Evolutionary conservation across 768 basidiomycete species (phyloP).

Genomic region (Auriscalpium vulgare): DNA sequence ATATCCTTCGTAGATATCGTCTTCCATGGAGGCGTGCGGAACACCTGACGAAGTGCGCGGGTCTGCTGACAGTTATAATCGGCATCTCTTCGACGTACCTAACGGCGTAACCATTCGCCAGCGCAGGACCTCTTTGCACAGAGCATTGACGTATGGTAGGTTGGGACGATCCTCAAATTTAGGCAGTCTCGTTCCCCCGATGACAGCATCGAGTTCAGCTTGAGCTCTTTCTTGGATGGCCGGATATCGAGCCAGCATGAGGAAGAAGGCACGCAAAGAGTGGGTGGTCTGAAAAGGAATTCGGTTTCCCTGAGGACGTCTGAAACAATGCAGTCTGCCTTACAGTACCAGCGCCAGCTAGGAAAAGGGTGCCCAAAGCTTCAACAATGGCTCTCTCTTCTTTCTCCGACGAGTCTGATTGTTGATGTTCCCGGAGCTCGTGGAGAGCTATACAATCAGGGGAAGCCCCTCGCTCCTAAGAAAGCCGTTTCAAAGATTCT

Average conservation of each 20-base stretch:
- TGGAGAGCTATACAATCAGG: too few relatives aligned
- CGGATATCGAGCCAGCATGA: constrained; percentile 22
- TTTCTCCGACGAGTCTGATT: too few relatives aligned
- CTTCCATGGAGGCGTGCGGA: not conserved
- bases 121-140: constrained; percentile 19
- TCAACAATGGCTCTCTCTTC: too few relatives aligned
- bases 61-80: too few relatives aligned
- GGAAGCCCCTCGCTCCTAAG: too few relatives aligned
- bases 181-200: constrained; percentile 18
- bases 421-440: too few relatives aligned
- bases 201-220: constrained; percentile 20
- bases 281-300: too few relatives aligned
- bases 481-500: too few relatives aligned
- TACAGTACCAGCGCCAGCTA: too few relatives aligned
- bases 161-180: constrained; percentile 18
- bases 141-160: constrained; percentile 21
- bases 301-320: too few relatives aligned
- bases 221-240: constrained; percentile 20
- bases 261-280: constrained; percentile 9
- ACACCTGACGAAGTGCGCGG: not conserved
- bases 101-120: constrained; percentile 12
- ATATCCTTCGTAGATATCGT: constrained; percentile 1
- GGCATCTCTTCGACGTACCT: not conserved
- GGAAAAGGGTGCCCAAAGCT: too few relatives aligned
- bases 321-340: too few relatives aligned